Evolutionary conservation across 441 rosid species (phyloP).

Genomic region (Erodium texanum): DNA sequence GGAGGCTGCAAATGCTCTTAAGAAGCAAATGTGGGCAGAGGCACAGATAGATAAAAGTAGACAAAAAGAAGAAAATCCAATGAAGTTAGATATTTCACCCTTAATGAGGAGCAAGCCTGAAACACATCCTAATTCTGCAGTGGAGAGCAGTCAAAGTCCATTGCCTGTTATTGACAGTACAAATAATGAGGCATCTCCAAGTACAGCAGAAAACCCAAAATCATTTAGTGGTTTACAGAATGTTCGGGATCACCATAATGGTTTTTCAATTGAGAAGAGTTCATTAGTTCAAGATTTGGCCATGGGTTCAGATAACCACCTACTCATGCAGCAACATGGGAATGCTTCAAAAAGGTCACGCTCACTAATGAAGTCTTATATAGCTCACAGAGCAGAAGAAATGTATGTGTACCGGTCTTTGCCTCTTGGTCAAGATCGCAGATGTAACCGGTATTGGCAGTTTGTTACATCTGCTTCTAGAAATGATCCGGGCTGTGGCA

Average conservation of each 20-base stretch:
- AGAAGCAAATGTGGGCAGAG: conserved; percentile 88
- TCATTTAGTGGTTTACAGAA: conserved; percentile 25
- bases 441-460: conserved; percentile 77
- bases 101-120: conserved; percentile 42
- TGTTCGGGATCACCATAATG: conserved; percentile 15
- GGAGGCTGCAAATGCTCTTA: conserved; percentile 73
- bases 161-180: conserved; percentile 27
- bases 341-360: conserved; percentile 57
- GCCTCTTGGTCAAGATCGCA: conserved; percentile 83
- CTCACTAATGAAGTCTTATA: conserved; percentile 54
- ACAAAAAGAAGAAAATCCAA: conserved; percentile 57
- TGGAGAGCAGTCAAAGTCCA: conserved; percentile 44
- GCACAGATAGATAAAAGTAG: conserved; percentile 80
- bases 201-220: conserved; percentile 29
- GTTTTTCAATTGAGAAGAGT: conserved; percentile 17
- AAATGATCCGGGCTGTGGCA: conserved; percentile 76
- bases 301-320: conserved; percentile 37
- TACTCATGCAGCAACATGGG: conserved; percentile 36
- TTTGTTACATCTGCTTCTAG: conserved; percentile 62
- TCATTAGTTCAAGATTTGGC: conserved; percentile 40
- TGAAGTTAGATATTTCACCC: conserved; percentile 39
- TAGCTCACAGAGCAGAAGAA: conserved; percentile 77
- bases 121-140: conserved; percentile 25
- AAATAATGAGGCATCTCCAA: conserved; percentile 42
- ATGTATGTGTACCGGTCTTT: conserved; percentile 60